These are phyloP conservation scores for Polyporus arcularius DNA, from an alignment of 768 basidiomycete species.

Conservation along the genomic window DNA sequence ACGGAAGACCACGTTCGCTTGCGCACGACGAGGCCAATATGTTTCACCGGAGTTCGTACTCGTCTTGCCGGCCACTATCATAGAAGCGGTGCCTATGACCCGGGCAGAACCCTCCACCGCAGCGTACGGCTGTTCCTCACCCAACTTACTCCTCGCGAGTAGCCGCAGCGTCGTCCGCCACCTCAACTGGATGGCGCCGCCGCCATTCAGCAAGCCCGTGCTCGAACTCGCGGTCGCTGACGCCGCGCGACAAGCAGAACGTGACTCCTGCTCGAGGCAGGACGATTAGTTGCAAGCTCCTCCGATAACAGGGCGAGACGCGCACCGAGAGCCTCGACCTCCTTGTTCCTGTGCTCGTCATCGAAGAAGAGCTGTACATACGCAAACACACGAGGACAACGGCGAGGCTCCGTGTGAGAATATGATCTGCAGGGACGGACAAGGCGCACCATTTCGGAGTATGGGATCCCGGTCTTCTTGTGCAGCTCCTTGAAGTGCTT, in stretches of 20 bases:
- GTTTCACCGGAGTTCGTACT: too few relatives aligned
- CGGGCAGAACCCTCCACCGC: too few relatives aligned
- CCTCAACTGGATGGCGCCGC: slow-evolving; percentile 39
- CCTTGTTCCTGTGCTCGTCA: slow-evolving; percentile 46
- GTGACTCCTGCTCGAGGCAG: slow-evolving; percentile 63
- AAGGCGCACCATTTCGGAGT: slow-evolving; percentile 49
- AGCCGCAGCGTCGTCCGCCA: slow-evolving; percentile 19
- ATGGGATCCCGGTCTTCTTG: slow-evolving; percentile 52
- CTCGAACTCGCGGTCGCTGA: slow-evolving; percentile 63
- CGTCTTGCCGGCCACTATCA: too few relatives aligned
- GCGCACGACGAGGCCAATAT: too few relatives aligned
- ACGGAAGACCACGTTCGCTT: too few relatives aligned
- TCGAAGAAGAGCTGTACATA: slow-evolving; percentile 49
- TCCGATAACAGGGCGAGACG: not conserved
- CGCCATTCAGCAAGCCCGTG: slow-evolving; percentile 76
- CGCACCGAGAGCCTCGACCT: slow-evolving; percentile 42
- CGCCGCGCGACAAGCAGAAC: slow-evolving; percentile 66
- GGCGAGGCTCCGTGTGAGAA: not conserved
- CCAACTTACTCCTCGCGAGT: not conserved
- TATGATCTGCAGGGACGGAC: not conserved
- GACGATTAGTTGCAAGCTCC: not conserved
- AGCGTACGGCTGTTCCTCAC: too few relatives aligned
- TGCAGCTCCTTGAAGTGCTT: slow-evolving; percentile 75
- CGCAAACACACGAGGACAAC: not conserved
- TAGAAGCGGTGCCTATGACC: too few relatives aligned